Conservation (phyloP, 257 asterid species). For the Misopates orontium region DNA sequence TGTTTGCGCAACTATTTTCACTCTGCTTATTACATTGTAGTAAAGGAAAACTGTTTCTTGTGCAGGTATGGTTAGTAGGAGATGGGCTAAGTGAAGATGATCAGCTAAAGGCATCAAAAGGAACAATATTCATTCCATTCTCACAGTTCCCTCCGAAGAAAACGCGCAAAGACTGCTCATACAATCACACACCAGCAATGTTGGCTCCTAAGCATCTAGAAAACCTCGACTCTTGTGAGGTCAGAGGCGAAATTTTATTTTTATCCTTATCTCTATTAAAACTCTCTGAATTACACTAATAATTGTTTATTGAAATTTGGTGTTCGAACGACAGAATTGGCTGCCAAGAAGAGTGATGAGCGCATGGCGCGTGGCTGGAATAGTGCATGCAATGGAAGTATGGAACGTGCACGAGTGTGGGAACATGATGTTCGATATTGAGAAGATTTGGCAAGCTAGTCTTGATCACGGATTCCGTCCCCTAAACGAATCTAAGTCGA, state of each 20-base stretch:
- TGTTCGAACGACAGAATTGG: slow-evolving; percentile 62
- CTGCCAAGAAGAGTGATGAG: slow-evolving; percentile 83
- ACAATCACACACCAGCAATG: slow-evolving; percentile 49
- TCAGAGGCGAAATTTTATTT: slow-evolving; percentile 9
- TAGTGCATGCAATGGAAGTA: slow-evolving; percentile 66
- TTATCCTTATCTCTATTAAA: too few species aligned
- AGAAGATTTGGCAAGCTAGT: slow-evolving; percentile 67
- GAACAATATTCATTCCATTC: slow-evolving; percentile 47
- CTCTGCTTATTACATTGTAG: too few species aligned
- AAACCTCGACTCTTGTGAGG: slow-evolving; percentile 61
- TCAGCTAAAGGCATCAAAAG: slow-evolving; percentile 49
- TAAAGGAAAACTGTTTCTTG: slow-evolving; percentile 7
- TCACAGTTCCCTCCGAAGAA: slow-evolving; percentile 47
- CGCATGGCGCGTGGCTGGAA: slow-evolving; percentile 77
- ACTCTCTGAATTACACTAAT: too few species aligned
- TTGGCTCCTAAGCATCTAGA: slow-evolving; percentile 45
- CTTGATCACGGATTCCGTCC: slow-evolving; percentile 75
- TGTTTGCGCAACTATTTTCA: too few species aligned
- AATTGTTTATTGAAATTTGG: too few species aligned
- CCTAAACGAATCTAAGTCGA: slow-evolving; percentile 32
- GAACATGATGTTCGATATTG: slow-evolving; percentile 53
- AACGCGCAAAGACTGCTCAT: slow-evolving; percentile 45
- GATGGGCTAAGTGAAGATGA: slow-evolving; percentile 44
- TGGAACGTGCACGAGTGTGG: slow-evolving; percentile 89
- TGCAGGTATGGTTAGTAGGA: slow-evolving; percentile 53